A percentile compares a stretch with the other conserved stretches of the same genome.
These are phyloP conservation scores for Brassica rapa DNA, from an alignment of 345 rosid genomes.

Conservation along the genomic window DNA sequence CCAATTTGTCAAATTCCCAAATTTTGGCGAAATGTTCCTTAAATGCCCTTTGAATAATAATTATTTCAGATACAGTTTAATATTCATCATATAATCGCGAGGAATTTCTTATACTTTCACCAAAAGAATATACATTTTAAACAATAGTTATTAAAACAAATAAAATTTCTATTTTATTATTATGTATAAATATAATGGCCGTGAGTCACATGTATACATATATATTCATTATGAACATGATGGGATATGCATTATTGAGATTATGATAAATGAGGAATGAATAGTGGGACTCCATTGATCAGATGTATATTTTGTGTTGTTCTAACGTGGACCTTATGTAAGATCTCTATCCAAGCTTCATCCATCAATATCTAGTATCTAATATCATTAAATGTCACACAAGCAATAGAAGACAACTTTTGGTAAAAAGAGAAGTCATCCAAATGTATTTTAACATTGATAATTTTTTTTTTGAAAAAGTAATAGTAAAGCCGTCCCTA, in stretches of 20 bases:
- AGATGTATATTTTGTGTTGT: neutral
- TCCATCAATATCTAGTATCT: neutral
- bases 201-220: neutral
- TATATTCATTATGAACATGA: neutral
- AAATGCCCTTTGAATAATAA: neutral
- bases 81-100: neutral
- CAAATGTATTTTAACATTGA: neutral
- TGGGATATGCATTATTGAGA: neutral
- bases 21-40: neutral
- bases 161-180: neutral
- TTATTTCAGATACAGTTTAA: neutral
- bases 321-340: conserved; percentile 35
- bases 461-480: neutral
- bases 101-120: neutral
- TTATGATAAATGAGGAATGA: neutral
- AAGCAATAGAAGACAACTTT: neutral
- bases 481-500: conserved; percentile 29
- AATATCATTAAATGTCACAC: conserved; percentile 4
- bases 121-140: neutral
- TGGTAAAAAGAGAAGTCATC: neutral
- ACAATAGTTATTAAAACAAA: neutral
- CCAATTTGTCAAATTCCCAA: neutral
- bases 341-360: conserved; percentile 27
- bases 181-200: neutral
- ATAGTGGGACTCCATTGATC: neutral